Base-by-base conservation (phyloP, 768 basidiomycete genomes). In the Tylopilus sp. region DNA sequence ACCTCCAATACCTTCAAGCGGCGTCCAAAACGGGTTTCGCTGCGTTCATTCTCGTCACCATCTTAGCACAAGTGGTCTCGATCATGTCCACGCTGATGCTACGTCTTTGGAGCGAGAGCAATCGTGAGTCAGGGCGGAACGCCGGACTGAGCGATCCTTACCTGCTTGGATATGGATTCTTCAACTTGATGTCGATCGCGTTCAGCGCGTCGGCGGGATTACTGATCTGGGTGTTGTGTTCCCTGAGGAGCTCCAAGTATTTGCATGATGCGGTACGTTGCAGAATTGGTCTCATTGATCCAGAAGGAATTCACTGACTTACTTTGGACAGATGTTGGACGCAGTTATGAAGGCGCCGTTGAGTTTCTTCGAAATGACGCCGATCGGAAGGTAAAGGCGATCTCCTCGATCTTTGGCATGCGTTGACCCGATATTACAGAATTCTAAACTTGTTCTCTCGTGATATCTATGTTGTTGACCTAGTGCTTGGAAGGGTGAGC, bases 391-490 rank as follows among this genome's bases (percentile, higher is more conserved):
- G 88, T 87, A 58, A 2, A 44, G 76, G 53, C 31, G 10, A 17
- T 18, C 12, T 18, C 4, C 46, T 22, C 9, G 1, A 6, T 22
- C 1, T 41, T 4, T 47, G 43, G 21, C 11, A 5, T 13, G 2
- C 15, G 23, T 36, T 57, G 15, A 50, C 30, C 9, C 7, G 1
- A 41, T 15, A 43, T 6, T 3, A 1, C 48, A 89, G 92, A 9
- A 87, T 95, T 48, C 65, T 98, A 46, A 98, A 97, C 68, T 68
- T 97, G 23, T 98, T 98, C 70, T 91, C 91, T 3, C 82, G 92
- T 3, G 95, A 98, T 60, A 83, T 80, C 15, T 91, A 89, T 60
- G 86, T 88, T 25, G 80, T 95, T 17, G 94, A 97, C 71, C 86
- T 91, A 62, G 73, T 91, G 9, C 79, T 97, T 20, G 83, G 82